A percentile compares a stretch with the other conserved stretches of the same genome.
phyloP scores from a whole-genome alignment of 2,329 filamentous ascomycete genomes.

The Immersiporthe knoxdaviesiana region DNA sequence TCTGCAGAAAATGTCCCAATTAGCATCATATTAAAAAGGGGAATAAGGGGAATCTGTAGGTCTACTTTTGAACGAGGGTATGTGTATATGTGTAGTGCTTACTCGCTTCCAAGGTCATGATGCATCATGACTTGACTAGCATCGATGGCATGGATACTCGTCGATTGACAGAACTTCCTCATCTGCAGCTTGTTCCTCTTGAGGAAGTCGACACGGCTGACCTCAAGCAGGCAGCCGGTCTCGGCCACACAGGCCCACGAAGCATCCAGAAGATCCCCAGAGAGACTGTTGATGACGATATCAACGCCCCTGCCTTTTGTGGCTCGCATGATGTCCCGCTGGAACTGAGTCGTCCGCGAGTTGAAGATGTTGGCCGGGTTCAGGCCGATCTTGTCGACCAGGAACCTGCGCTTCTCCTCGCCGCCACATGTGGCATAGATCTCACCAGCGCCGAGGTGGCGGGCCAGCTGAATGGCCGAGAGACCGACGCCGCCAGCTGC shows the following conservation, averaged over 20 bases:
- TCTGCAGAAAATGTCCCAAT: not conserved
- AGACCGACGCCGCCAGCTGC: slow-evolving; percentile 16
- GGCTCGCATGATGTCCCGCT: slow-evolving; percentile 33
- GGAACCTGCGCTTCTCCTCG: slow-evolving; percentile 13
- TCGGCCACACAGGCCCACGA: slow-evolving; percentile 22
- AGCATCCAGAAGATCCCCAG: slow-evolving; percentile 13
- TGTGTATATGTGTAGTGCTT: not conserved
- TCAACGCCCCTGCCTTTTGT: slow-evolving; percentile 40
- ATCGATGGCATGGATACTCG: slow-evolving; percentile 16
- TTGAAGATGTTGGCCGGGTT: slow-evolving; percentile 37
- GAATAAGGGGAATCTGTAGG: not conserved
- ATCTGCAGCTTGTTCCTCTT: slow-evolving; percentile 7
- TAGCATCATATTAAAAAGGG: no score
- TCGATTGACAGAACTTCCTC: slow-evolving; percentile 6
- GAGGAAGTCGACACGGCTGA: slow-evolving; percentile 25
- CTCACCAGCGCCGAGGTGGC: slow-evolving; percentile 26
- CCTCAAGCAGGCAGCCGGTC: slow-evolving; percentile 22
- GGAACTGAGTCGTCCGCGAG: slow-evolving; percentile 36
- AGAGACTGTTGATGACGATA: slow-evolving; percentile 16
- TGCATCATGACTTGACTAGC: slow-evolving; percentile 12
- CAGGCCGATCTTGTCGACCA: not conserved
- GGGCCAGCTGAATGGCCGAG: slow-evolving; percentile 9
- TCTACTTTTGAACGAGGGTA: not conserved
- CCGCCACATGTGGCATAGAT: slow-evolving; percentile 14
- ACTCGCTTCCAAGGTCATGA: slow-evolving; percentile 4